Evolutionary conservation across 1,139 yeast genomes (phyloP), one percentile per base, ranked within the genome.

Genomic region (Scheffersomyces stambukii): DNA sequence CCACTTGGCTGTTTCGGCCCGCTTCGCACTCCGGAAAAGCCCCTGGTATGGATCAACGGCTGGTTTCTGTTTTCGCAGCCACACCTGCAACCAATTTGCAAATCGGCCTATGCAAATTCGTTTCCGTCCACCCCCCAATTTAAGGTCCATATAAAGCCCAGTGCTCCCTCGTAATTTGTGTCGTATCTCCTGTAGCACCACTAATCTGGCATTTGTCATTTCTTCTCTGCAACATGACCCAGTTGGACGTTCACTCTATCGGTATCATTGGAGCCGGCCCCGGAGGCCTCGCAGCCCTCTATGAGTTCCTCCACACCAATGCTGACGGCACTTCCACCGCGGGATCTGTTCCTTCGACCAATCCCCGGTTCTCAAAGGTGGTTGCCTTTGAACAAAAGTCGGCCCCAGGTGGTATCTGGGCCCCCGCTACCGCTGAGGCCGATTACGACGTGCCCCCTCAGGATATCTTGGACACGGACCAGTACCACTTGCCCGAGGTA

Each of bases 261-360:
- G 67, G 57, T 2, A 53, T 61, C 7, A 48, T 61, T 13, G 67
- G 67, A 1, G 60, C 57, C 13, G 67, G 67, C 6, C 67, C 66
- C 2, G 61, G 54, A 3, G 67, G 67, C 1, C 40, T 61, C 21
- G 65, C 65, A 10, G 41, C 64, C 1, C 40, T 60, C 9, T 60
- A 59, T 33, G 67, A 61, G 37, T 44, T 60, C 23, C 41, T 55
- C 6, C 66, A 60, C 38, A 57, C 64, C 3, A 45, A 45, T 25
- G 40, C 37, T 24, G 57, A 60, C 29, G 65, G 67, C 2, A 31
- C 41, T 2, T 49, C 62, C 3, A 49, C 59, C 0, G 55, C 55
- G 5, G 58, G 59, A 3, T 52, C 52, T 3, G 27, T 35, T 7
- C 27, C 23, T 16, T 36, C 58, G 2, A 22, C 26, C 7, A 22